Evolutionary conservation across 441 rosid genomes (phyloP), one percentile per base, ranked within the genome.

Genomic region (Cnidoscolus chayamansa): DNA sequence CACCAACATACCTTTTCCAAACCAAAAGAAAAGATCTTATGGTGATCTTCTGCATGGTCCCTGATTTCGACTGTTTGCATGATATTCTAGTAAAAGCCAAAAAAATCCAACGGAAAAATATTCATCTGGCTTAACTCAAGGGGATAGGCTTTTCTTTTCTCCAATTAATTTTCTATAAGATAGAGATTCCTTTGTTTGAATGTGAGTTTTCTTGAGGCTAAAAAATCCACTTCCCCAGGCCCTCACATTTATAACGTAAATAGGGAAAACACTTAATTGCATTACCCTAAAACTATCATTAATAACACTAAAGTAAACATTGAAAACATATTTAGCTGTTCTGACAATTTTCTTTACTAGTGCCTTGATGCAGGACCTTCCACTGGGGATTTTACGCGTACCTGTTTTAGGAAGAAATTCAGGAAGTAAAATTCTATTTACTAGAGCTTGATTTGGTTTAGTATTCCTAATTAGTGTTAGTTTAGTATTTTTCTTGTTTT

Each of bases 1-100:
- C 87, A 88, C 88, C 92, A 86, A 77, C 85, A 85, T 77, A 69
- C 78, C 78, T 81, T 79, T 67, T 73, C 76, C 68, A 84, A 73
- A 72, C 80, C 78, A 68, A 74, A 77, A 62, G 72, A 69, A 51
- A 78, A 74, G 72, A 67, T 72, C 77, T 73, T 63, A 57, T 76
- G 81, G 13, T 54, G 58, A 57, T 75, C 82, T 79, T 75, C 83
- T 70, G 72, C 58, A 53, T 30, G 49, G 72, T 72, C 62, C 71
- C 74, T 77, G 3, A 45, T 50, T 11, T 70, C 50, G 67, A 72
- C 76, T 55, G 76, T 70, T 71, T 55, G 81, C 50, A 65, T 72
- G 70, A 82, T 50, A 72, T 75, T 82, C 96, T 94, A 83, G 47
- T n/a, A 70, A 79, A 55, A 74, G 76, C 58, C 71, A 85, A 83